Base-by-base conservation (phyloP, 257 asterid genomes). In the Solanum bukasovii region DNA sequence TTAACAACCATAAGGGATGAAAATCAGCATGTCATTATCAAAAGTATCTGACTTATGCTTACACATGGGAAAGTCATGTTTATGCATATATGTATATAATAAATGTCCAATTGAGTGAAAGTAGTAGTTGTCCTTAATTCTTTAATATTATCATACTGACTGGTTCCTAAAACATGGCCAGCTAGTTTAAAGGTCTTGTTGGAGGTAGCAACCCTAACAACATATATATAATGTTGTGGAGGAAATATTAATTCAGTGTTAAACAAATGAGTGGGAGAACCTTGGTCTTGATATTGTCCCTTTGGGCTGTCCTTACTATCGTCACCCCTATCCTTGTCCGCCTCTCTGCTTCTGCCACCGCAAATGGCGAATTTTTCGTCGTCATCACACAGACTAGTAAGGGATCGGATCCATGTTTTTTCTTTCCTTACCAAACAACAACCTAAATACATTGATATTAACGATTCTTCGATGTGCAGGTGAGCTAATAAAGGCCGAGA, bases 301-400 rank as follows among this genome's bases (percentile, higher is more conserved):
- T 91, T 90, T 96, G 99, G 99, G 99, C 94, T 83, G 86, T 92
- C 25, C 98, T 95, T 88, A 91, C 95, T 75, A 77, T 93, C 5
- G 88, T 96, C 87, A 95, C 98, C 85, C 98, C 99, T 0, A 90
- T 85, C 35, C 98, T 96, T 29, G 84, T 96, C 20, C 94, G 95
- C 27, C 73, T 93, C 82, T 93, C 99, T 13, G 94, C 94, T 83
- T 91, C 94, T 9, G 95, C 99, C 27, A 94, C 90, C 90, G 88
- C 89, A 21, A 37, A 90, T 44, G 21, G 67, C 0, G 83, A 89
- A 77, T 87, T 89, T 86, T 79, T 89, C 61, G 96, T 89, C 49
- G 96, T 65, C 59, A 31, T 38, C 63, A 29, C 61, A 34, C n/a
- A 67, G 35, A 20, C 56, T 7, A 38, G 98, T 96, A 88, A 37